Evolutionary conservation across 2,329 filamentous ascomycete genomes (phyloP), one percentile per base, ranked within the genome.

Genomic region (Cytospora piceicola): DNA sequence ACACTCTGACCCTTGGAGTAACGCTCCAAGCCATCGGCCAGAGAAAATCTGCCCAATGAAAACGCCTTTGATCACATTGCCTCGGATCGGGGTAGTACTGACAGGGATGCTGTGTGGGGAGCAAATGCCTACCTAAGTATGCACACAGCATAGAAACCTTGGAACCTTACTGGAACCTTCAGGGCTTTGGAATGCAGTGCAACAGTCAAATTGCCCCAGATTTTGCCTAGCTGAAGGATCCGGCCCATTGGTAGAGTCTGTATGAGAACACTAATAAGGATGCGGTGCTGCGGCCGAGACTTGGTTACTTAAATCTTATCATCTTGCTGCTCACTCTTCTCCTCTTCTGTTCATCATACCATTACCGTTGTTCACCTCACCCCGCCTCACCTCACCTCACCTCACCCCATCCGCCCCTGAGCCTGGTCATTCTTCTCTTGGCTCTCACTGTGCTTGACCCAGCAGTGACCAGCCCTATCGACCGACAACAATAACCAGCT

Each of bases 21-120:
- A 34, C 2, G 6, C 36, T 30, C 22, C 32, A 22, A 27, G 27
- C 53, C 58, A 49, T 49, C 56, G 39, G 52, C 49, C 53, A 51
- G 54, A 51, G 27, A 27, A 27, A 51, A 14, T 9, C 22, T 36
- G 53, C 39, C 60, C 60, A 62, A 62, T 56, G 29, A 51, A 39
- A 46, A n/a, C 9, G 39, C 15, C 22, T 14, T 24, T 11, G 11
- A 29, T 17, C 24, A 27, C 15, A 8, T 12, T n/a, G 32, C 36
- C 36, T 62, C 51, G 46, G 29, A 61, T 56, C 52, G 32, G 55
- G 14, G 4, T 20, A n/a, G 3, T 17, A 30, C 53, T 6, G 27
- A 14, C 60, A 56, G 39, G 60, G 60, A 56, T 51, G n/a, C 8
- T 29, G 36, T 27, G 32, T 30, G 36, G 60, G 52, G 39, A 27